Conservation (phyloP, 768 basidiomycete genomes). For the Tylopilus plumbeoviolaceoides region DNA sequence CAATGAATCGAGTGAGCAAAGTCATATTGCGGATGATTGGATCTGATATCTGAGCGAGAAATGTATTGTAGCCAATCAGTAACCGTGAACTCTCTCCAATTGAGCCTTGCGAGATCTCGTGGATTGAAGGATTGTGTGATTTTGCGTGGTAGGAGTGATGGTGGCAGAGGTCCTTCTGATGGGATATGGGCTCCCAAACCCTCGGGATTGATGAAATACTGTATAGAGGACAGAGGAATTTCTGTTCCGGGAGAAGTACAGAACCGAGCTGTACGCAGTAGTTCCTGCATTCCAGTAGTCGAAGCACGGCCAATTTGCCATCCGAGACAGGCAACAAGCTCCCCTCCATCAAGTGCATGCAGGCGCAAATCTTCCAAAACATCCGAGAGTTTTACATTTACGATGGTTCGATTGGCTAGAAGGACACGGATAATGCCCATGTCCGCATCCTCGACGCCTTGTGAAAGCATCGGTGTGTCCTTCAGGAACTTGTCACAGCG, state of each 20-base stretch:
- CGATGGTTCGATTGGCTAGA: too few relatives aligned
- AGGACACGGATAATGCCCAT: too few relatives aligned
- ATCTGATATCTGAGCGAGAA: too few relatives aligned
- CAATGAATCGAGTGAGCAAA: constrained; percentile 63
- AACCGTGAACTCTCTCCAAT: constrained; percentile 75
- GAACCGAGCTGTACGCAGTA: too few relatives aligned
- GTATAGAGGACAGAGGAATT: constrained; percentile 62
- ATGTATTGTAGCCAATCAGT: constrained; percentile 73
- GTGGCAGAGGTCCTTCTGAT: constrained; percentile 11
- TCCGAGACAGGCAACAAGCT: too few relatives aligned
- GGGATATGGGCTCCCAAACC: constrained; percentile 49
- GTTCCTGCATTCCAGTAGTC: too few relatives aligned
- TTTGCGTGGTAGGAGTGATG: constrained; percentile 5
- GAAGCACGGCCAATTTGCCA: too few relatives aligned
- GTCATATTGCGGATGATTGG: constrained; percentile 47
- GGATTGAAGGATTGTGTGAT: constrained; percentile 46
- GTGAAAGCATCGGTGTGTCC: constrained; percentile 67
- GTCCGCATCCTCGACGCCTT: constrained; percentile 44
- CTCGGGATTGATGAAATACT: constrained; percentile 66
- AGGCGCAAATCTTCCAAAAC: too few relatives aligned
- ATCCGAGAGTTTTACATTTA: too few relatives aligned
- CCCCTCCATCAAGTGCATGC: too few relatives aligned
- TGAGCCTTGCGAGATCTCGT: constrained; percentile 55
- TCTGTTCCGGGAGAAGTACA: too few relatives aligned
- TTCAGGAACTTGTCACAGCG: constrained; percentile 70